Base-by-base conservation (phyloP, 2,329 filamentous ascomycete genomes). In the Beauveria rudraprayagi region DNA sequence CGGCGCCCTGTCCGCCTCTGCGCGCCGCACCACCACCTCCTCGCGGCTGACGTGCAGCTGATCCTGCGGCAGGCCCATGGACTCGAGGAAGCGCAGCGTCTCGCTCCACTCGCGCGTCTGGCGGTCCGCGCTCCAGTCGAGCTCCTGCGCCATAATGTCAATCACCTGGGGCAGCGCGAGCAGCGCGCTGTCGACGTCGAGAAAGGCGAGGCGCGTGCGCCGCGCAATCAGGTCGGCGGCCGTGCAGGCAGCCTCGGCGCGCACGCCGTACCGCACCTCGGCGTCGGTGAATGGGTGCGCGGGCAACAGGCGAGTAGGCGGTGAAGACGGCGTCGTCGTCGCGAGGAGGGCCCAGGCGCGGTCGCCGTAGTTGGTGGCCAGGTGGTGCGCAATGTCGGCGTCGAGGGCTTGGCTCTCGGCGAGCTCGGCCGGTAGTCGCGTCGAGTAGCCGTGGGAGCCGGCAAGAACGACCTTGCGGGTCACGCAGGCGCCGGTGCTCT, bases 251-350 rank as follows among this genome's bases (percentile, higher is more conserved):
- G 89, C 87, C 73, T 91, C 88, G 70, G 88, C 82, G 62, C 86
- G 84, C 24, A 89, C 82, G 10, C 86, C 87, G 72, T 90, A 89
- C 41, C 86, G 83, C 40, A 91, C 78, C 72, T 91, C 88, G 34
- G 87, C 87, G 67, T 91, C 88, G 60, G 90, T 80, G 71, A 88
- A 90, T 40, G 89, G 88, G 70, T 90, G 88, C 16, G 87, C 75
- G 0, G 82, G 71, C 3, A 86, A 82, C 56, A 91, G 81, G 46
- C 87, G 85, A 0, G 85, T 80, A 62, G 85, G 86, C 0, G 85
- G 81, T 1, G 80, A 34, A 19, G 66, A 56, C 8, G 75, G 63
- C 77, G 85, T 60, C 84, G 78, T 63, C 77, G 85, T 60, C 84
- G 78, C 28, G 80, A 85, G 60, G 75, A 91, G 86, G 54, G 85